These are phyloP conservation scores for Neopestalotiopsis sp. DNA, from an alignment of 2,329 filamentous ascomycete genomes.

Conservation along the genomic window DNA sequence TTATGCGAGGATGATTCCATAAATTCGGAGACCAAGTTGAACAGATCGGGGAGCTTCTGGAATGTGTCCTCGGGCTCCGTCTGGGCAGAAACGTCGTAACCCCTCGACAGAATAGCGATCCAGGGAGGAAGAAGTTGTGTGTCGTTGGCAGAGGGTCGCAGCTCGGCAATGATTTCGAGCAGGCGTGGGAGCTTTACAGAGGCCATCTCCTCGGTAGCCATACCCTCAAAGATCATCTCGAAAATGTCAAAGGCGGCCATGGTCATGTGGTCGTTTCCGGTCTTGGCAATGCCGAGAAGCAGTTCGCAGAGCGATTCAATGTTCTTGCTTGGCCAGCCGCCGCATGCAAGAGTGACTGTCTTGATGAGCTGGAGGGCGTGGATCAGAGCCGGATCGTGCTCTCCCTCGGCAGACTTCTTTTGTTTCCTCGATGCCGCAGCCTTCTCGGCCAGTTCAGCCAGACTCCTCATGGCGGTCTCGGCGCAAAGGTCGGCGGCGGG, in stretches of 20 bases:
- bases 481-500: conserved; percentile 96
- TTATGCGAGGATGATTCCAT: conserved; percentile 88
- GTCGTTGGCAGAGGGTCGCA: conserved; percentile 91
- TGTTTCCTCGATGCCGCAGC: conserved; percentile 70
- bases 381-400: conserved; percentile 83
- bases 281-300: conserved; percentile 84
- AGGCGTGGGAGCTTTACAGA: conserved; percentile 88
- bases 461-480: conserved; percentile 81
- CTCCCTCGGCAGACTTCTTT: conserved; percentile 62
- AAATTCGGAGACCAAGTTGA: conserved; percentile 79
- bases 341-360: conserved; percentile 82
- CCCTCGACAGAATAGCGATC: conserved; percentile 93
- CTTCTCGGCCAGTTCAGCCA: conserved; percentile 74
- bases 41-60: conserved; percentile 84
- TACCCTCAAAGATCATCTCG: conserved; percentile 92
- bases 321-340: conserved; percentile 95
- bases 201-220: conserved; percentile 78
- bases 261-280: conserved; percentile 92
- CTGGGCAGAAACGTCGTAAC: conserved; percentile 91
- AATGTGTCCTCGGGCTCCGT: conserved; percentile 91
- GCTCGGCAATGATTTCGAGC: conserved; percentile 87
- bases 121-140: conserved; percentile 93
- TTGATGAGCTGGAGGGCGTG: conserved; percentile 93
- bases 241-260: conserved; percentile 98
- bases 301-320: conserved; percentile 92